Evolutionary conservation across 2,329 filamentous ascomycete species (phyloP), one percentile per base, ranked within the genome.

Genomic region (Diaporthe ilicicola): DNA sequence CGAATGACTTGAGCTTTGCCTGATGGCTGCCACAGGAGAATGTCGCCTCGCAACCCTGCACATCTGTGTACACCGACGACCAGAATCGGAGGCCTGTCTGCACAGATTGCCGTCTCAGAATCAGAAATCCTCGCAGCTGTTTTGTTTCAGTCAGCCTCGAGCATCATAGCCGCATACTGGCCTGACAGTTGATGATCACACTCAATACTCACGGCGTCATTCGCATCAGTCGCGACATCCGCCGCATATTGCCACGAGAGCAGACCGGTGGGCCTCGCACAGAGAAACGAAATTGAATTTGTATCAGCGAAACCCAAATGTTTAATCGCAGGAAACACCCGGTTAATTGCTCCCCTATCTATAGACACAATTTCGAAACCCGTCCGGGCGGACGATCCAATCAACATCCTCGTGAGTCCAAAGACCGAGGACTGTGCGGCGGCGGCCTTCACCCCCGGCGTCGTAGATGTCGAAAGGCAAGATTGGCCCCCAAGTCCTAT

Each of bases 301-400:
- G 59, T 37, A 48, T 50, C 59, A 64, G 59, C 59, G 44, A 64
- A 64, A 64, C 59, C 29, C 44, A 64, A 64, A 64, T 37, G 10
- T 64, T n/a, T 9, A n/a, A 50, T 13, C 19, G 10, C 24, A 4
- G 42, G 27, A 15, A 22, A 37, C 19, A 62, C 27, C 29, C 42
- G 10, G 19, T 32, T 19, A 34, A 17, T 32, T 32, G 22, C 39
- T 13, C 32, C 32, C 27, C 27, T 15, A 24, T 27, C 39, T 32
- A 19, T 27, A 46, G 27, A 17, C 42, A 12, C 42, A 46, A 46
- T n/a, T 46, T 32, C 42, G 32, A 62, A 62, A 48, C 56, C 42
- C 27, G 42, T 42, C 19, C 56, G 32, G 56, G 22, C 42, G 12
- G 56, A 62, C 27, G 56, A 48, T 27, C 56, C 56, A 48, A 48